Evolutionary conservation across 192 early-diverging fungal species (phyloP), one percentile per base, ranked within the genome.

Genomic region (Entomortierella beljakovae): DNA sequence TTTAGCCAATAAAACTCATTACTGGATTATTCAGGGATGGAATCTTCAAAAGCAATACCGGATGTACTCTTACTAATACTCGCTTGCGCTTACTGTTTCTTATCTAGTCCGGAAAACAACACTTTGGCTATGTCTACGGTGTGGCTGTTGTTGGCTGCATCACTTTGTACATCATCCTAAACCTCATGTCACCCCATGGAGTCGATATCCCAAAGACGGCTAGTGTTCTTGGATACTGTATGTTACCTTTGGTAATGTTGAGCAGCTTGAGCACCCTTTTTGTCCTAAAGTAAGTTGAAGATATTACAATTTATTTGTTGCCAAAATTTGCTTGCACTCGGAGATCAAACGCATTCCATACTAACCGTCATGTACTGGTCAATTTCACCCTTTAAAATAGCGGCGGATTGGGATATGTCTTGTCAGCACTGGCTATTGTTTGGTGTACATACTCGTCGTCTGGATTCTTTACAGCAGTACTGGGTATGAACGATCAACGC

Each of bases 121-220:
- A 98, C 80, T 99, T 99, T 87, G 96, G 95, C 29, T 99, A 99
- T 68, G 96, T 99, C 43, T 99, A 99, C 68, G 98, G 96, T 29
- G 91, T 99, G 1, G 96, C 90, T 2, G 84, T 96, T 23, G 82
- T 98, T 51, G 98, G 98, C 28, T 94, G 93, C 42, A 60, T 92
- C 8, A 92, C 92, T 6, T 88, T 99, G 28, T 96, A 94, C 80
- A 61, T 90, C 40, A 93, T 99, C 42, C 76, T 99, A 22, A 99
- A 99, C 71, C 83, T 99, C 40, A 99, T 99, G 98, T 92, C 90
- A 49, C 91, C 94, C 48, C 82, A 82, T 16, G 96, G 96, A 23
- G 88, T 98, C n/a, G 95, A 94, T 58, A 88, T 89, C 32, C 91
- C 91, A 64, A 87, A 92, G 56, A 96, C 94, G 1, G 96, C 96